phyloP scores from a whole-genome alignment of 768 basidiomycete genomes.

The Daedaleopsis nitida region DNA sequence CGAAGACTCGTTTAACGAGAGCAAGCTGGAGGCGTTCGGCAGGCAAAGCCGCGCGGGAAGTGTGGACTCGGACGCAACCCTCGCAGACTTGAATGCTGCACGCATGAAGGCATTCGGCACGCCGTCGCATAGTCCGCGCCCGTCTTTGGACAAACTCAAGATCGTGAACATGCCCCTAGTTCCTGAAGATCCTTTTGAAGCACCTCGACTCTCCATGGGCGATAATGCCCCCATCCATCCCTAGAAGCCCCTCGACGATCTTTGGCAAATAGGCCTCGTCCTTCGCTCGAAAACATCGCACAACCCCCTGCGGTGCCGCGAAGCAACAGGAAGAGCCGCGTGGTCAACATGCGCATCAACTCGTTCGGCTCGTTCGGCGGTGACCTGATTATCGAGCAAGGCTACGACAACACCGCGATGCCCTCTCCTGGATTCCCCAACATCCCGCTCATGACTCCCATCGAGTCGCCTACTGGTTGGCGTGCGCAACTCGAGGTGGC shows the following conservation, averaged over 20 bases:
- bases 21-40: slow-evolving; percentile 9
- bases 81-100: slow-evolving; percentile 7
- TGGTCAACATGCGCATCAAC: slow-evolving; percentile 7
- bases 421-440: slow-evolving; percentile 13
- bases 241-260: not conserved
- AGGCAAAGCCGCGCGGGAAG: slow-evolving; percentile 5
- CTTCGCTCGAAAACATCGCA: not conserved
- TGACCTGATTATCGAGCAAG: slow-evolving; percentile 8
- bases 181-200: slow-evolving; percentile 12
- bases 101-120: slow-evolving; percentile 13
- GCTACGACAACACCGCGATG: not conserved
- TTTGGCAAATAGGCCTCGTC: not conserved
- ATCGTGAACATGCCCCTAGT: slow-evolving; percentile 4
- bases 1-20: slow-evolving; percentile 1
- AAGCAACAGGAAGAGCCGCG: not conserved
- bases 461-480: slow-evolving; percentile 11
- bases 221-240: not conserved
- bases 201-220: slow-evolving; percentile 4
- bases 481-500: not conserved
- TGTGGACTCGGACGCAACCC: slow-evolving; percentile 9
- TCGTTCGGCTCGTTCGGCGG: slow-evolving; percentile 5
- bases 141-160: slow-evolving; percentile 14
- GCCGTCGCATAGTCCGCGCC: slow-evolving; percentile 8
- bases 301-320: not conserved
- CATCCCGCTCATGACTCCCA: slow-evolving; percentile 14